A percentile compares a stretch with the other conserved stretches of the same genome.
These are phyloP conservation scores for Peribolospora kevripleyi DNA, from an alignment of 768 basidiomycete species.

Conservation along the genomic window DNA sequence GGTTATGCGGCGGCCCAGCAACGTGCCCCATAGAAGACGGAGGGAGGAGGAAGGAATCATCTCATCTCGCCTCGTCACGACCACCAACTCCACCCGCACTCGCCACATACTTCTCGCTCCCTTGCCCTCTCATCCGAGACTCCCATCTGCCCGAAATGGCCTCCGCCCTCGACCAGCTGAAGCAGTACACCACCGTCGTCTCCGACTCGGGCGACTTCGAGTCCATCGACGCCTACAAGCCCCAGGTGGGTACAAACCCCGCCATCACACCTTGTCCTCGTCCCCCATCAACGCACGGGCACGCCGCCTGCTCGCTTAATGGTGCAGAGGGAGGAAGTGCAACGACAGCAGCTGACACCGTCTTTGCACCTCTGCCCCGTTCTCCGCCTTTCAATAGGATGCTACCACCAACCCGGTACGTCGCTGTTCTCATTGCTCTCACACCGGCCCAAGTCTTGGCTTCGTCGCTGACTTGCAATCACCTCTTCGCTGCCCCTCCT, in stretches of 20 bases:
- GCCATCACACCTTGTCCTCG: neutral
- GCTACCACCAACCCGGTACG: constrained; percentile 74
- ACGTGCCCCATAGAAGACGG: too few species aligned
- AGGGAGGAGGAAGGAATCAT: too few species aligned
- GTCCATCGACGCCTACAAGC: constrained; percentile 86
- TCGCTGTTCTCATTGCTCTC: constrained; percentile 28
- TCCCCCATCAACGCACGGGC: neutral
- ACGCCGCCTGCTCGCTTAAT: too few species aligned
- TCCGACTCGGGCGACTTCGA: constrained; percentile 86
- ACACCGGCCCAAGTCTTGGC: neutral
- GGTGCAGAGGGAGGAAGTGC: too few species aligned
- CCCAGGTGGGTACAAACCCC: constrained; percentile 32
- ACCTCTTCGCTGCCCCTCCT: neutral
- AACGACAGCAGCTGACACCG: too few species aligned
- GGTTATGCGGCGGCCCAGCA: too few species aligned
- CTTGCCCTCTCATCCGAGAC: too few species aligned
- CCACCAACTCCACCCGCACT: too few species aligned
- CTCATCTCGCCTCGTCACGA: too few species aligned
- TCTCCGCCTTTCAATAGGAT: constrained; percentile 30
- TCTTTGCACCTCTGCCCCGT: neutral
- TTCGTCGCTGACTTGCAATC: neutral
- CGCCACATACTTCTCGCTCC: too few species aligned
- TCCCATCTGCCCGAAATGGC: constrained; percentile 13
- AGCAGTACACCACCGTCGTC: constrained; percentile 80
- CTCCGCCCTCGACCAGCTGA: constrained; percentile 31